A percentile compares a stretch with the other conserved stretches of the same genome.
Conservation (phyloP, 176 grass and related monocot species). For the Triticum timopheevii region DNA sequence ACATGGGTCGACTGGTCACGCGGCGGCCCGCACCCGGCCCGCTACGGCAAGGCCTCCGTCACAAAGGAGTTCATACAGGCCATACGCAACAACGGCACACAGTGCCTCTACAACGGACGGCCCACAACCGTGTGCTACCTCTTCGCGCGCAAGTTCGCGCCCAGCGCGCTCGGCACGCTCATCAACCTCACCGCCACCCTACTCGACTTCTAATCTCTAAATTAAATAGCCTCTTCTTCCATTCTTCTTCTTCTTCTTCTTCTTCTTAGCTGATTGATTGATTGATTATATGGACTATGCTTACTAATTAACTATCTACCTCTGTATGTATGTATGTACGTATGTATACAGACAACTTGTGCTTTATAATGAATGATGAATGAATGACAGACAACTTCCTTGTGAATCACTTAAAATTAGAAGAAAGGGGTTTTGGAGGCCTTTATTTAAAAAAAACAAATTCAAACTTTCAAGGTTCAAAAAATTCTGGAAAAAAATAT, state of each 20-base stretch:
- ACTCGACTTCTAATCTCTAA: conserved; percentile 40
- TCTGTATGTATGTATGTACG: neutral
- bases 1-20: conserved; percentile 77
- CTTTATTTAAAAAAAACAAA: too few species aligned
- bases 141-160: conserved; percentile 65
- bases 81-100: conserved; percentile 47
- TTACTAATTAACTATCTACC: neutral
- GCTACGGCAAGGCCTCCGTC: conserved; percentile 38
- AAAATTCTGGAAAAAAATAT: too few species aligned
- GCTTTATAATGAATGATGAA: neutral
- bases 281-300: too few species aligned
- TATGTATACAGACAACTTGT: neutral
- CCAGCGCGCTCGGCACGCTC: conserved; percentile 44
- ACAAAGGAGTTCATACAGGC: conserved; percentile 34
- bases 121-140: conserved; percentile 58
- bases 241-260: neutral
- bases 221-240: neutral
- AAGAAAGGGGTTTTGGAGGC: too few species aligned
- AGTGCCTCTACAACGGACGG: conserved; percentile 52
- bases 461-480: too few species aligned
- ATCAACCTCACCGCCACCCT: conserved; percentile 53
- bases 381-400: too few species aligned
- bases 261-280: neutral
- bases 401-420: too few species aligned
- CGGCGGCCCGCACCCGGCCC: conserved; percentile 59